Percentiles rank a stretch among this genome's conserved stretches.
Evolutionary conservation across 2,329 filamentous ascomycete genomes (phyloP).

Genomic region (Sclerotinia subarctica): DNA sequence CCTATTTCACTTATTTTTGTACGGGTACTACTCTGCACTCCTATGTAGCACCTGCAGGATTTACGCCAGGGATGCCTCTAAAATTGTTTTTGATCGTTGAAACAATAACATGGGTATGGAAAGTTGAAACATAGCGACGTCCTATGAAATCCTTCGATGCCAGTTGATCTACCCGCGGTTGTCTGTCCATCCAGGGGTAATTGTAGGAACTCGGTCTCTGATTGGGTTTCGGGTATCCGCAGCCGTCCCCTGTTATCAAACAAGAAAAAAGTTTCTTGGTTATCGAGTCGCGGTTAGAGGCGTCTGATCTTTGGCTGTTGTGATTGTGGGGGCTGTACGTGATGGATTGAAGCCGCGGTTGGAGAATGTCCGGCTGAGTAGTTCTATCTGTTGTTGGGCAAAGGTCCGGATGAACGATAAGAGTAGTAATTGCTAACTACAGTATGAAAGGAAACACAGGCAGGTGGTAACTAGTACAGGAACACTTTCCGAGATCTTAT

Average conservation of each 20-base stretch:
- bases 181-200: constrained; percentile 3
- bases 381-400: not conserved
- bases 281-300: constrained; percentile 13
- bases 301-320: constrained; percentile 10
- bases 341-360: not conserved
- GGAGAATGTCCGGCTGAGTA: not conserved
- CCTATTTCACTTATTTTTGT: constrained; percentile 6
- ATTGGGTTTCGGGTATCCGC: constrained; percentile 2
- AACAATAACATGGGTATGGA: not conserved
- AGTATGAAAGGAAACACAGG: not conserved
- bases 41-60: constrained; percentile 12
- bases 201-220: not conserved
- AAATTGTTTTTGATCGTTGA: not conserved
- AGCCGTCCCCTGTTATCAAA: not conserved
- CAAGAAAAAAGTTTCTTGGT: not conserved
- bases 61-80: not conserved
- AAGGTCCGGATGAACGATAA: not conserved
- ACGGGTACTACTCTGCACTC: constrained; percentile 9
- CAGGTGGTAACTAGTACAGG: not conserved
- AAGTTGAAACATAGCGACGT: constrained; percentile 15
- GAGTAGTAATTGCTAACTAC: too few species aligned
- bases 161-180: not conserved
- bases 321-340: not conserved
- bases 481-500: not conserved
- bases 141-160: not conserved